Percentiles rank a stretch among this genome's conserved stretches.
phyloP scores from a whole-genome alignment of 192 early-diverging fungal species.

The Gonapodya sp. region DNA sequence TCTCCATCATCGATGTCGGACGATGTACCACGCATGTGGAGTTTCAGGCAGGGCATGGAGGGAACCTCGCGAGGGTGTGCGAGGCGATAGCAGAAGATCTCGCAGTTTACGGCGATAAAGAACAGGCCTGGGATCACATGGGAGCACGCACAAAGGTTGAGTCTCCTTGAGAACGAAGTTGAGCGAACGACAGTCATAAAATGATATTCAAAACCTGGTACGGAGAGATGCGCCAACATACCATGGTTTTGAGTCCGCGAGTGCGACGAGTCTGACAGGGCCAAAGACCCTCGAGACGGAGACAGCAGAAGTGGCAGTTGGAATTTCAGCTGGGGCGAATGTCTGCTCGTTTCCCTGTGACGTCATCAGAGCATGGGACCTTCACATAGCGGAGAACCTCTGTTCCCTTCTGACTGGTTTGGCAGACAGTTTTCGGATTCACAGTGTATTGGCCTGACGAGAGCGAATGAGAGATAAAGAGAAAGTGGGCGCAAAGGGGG shows the following conservation, averaged over 20 bases:
- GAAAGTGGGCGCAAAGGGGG: no score
- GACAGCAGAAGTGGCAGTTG: background rate
- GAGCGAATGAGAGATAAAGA: no score
- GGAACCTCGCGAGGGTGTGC: background rate
- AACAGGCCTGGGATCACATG: background rate
- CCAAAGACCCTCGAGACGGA: background rate
- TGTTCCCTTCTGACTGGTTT: no score
- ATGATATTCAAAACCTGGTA: no score
- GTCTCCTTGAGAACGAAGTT: background rate
- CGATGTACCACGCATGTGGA: background rate
- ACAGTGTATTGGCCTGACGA: no score
- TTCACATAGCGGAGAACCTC: no score
- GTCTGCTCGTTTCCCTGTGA: no score
- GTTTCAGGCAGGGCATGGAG: background rate
- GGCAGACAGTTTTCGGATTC: no score
- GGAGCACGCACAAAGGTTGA: background rate
- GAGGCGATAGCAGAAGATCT: background rate
- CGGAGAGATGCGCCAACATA: background rate
- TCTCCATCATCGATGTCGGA: background rate
- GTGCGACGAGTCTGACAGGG: background rate
- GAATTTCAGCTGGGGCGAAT: background rate
- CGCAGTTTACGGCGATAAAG: background rate
- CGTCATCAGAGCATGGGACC: no score
- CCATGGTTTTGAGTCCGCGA: background rate
- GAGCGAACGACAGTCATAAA: no score